Evolutionary conservation across 805 yeast species (phyloP).

Genomic region (Yarrowia sp.): DNA sequence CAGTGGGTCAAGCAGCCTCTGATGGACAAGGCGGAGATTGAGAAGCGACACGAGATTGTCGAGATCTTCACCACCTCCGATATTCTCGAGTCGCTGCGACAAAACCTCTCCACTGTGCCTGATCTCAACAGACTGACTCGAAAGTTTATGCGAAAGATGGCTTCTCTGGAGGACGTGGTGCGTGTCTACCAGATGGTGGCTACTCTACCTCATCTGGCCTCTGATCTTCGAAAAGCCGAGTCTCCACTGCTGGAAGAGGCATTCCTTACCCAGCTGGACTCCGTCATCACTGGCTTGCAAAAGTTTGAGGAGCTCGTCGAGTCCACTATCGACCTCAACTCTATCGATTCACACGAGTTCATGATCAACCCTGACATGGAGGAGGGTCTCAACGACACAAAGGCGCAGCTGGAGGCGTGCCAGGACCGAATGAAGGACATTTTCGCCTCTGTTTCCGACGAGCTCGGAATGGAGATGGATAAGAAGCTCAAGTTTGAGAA

Average conservation of each 20-base stretch:
- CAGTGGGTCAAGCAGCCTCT: slow-evolving; percentile 98
- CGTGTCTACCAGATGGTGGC: slow-evolving; percentile 78
- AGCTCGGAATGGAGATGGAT: slow-evolving; percentile 75
- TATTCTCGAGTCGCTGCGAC: slow-evolving; percentile 62
- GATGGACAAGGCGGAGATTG: slow-evolving; percentile 58
- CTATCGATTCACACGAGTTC: slow-evolving; percentile 77
- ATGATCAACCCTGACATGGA: slow-evolving; percentile 89
- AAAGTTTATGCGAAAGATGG: slow-evolving; percentile 54
- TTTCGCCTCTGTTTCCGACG: slow-evolving; percentile 56
- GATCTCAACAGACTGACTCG: slow-evolving; percentile 76
- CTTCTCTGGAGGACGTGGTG: slow-evolving; percentile 83
- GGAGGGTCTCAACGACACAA: slow-evolving; percentile 63
- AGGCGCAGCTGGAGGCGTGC: slow-evolving; percentile 54
- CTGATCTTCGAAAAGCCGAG: slow-evolving; percentile 48
- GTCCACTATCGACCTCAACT: slow-evolving; percentile 83
- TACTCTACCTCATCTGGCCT: slow-evolving; percentile 65
- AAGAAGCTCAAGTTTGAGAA: slow-evolving; percentile 87
- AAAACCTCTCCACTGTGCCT: slow-evolving; percentile 66
- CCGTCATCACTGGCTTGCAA: slow-evolving; percentile 45
- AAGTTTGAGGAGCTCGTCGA: slow-evolving; percentile 85
- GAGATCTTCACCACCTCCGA: slow-evolving; percentile 50
- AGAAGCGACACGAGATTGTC: slow-evolving; percentile 72
- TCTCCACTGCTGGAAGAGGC: slow-evolving; percentile 44
- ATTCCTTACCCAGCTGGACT: slow-evolving; percentile 53
- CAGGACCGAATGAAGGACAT: slow-evolving; percentile 51